These are phyloP conservation scores for Candolleomyces aberdarensis DNA, from an alignment of 768 basidiomycete genomes.

Conservation along the genomic window DNA sequence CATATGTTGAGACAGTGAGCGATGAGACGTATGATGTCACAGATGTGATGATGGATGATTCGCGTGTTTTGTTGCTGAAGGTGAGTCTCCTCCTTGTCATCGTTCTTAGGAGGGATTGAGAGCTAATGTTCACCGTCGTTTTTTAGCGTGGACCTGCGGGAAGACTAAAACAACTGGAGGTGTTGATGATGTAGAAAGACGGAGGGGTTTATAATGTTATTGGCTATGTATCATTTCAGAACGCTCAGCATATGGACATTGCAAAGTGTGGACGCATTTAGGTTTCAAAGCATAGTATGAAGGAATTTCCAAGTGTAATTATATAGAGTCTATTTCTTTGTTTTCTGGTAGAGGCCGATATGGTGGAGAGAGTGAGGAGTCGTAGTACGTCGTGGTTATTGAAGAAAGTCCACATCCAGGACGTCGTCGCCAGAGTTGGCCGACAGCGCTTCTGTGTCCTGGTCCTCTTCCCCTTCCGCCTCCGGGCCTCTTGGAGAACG, in stretches of 20 bases:
- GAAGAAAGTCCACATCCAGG: too few species aligned
- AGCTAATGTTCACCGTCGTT: constrained; percentile 3
- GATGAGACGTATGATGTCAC: constrained; percentile 46
- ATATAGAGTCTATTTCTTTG: too few species aligned
- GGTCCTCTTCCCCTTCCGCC: neutral
- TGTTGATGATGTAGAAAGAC: constrained; percentile 38
- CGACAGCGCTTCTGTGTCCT: too few species aligned
- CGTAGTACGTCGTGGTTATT: too few species aligned
- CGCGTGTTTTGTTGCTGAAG: constrained; percentile 45
- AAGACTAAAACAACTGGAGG: constrained; percentile 38
- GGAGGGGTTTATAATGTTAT: neutral
- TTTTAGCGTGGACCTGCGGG: constrained; percentile 35
- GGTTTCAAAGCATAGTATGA: too few species aligned
- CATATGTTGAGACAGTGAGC: constrained; percentile 51
- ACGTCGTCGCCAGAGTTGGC: too few species aligned
- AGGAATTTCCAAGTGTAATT: too few species aligned
- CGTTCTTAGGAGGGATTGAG: neutral
- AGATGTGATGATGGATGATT: constrained; percentile 59
- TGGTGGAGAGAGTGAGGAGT: too few species aligned
- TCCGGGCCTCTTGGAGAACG: constrained; percentile 1
- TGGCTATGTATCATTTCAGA: neutral
- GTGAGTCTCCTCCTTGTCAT: constrained; percentile 23
- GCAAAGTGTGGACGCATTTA: too few species aligned
- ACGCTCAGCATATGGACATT: neutral
- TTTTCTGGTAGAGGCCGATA: neutral